Base-by-base conservation (phyloP, 2,329 filamentous ascomycete genomes). In the Monilinia vaccinii-corymbosi region DNA sequence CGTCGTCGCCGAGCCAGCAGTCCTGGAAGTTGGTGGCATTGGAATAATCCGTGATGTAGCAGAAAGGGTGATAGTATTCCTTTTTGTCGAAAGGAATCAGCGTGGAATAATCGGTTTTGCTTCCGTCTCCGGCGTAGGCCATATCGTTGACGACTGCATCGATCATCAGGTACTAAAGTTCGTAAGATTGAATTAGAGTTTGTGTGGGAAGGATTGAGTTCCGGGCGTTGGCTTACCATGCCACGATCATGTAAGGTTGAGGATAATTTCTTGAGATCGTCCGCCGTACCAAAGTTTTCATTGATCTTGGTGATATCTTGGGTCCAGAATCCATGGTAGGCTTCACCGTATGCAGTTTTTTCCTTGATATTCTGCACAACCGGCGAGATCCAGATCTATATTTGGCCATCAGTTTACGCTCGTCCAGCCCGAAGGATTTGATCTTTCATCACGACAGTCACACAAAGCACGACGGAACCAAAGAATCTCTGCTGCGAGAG, bases 241-340 rank as follows among this genome's bases (percentile, higher is more conserved):
- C 72, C 76, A 16, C 80, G 74, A 25, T 72, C 70, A 66, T 86
- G 83, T 1, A 84, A 71, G 2, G 79, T 81, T 25, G 73, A 71
- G 1, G 83, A 76, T 8, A 88, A 76, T 5, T 75, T 77, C 64
- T 78, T 78, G 60, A 88, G 75, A 65, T 88, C 85, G 16, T 79
- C 74, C 5, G 76, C 75, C 0, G 80, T 81, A 34, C 86, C 85
- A 62, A 82, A 84, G 61, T 82, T 76, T 2, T 76, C 63, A 66
- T 88, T 86, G 59, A 88, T 70, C 16, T 72, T 63, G 60, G 79
- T 77, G 32, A 77, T 64, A 60, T 77, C 70, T 60, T 76, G 71
- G 47, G 74, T 72, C 76, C 76, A 77, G 63, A 76, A 78, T 14
- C 74, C 76, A 59, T 77, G 75, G 58, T 75, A 77, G 21, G 72